These are phyloP conservation scores for Pythium plurisporium DNA, from an alignment of 352 stramenopile genomes.

Conservation along the genomic window DNA sequence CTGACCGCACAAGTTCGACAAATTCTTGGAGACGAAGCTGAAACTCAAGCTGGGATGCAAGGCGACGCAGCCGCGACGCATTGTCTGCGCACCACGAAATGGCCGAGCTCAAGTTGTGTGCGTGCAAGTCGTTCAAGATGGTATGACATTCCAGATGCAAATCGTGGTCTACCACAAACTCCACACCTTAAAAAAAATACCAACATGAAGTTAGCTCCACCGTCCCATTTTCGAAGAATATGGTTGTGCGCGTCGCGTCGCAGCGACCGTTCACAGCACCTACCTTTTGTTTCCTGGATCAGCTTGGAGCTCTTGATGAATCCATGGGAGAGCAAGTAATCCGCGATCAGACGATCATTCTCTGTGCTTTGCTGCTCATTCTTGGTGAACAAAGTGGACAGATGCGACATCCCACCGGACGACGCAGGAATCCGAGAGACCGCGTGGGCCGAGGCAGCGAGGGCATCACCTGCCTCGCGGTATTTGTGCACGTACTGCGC, in stretches of 20 bases:
- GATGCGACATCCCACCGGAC: not conserved
- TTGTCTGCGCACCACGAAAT: constrained; percentile 74
- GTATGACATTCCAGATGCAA: constrained; percentile 48
- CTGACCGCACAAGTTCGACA: constrained; percentile 69
- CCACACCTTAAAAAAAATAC: constrained; percentile 34
- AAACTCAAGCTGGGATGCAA: constrained; percentile 73
- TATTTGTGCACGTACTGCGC: constrained; percentile 38
- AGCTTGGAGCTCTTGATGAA: constrained; percentile 62
- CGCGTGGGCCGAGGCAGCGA: constrained; percentile 16
- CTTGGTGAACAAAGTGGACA: constrained; percentile 9
- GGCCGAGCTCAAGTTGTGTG: constrained; percentile 40
- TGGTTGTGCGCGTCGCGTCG: constrained; percentile 2
- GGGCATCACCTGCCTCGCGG: constrained; percentile 21
- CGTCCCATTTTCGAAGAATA: not conserved
- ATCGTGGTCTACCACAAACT: constrained; percentile 61
- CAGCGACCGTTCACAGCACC: constrained; percentile 7
- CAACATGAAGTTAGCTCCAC: not conserved
- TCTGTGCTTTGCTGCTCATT: constrained; percentile 15
- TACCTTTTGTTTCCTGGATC: constrained; percentile 58
- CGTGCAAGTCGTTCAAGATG: constrained; percentile 52
- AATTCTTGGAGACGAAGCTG: constrained; percentile 71
- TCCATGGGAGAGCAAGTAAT: constrained; percentile 71
- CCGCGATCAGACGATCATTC: constrained; percentile 55
- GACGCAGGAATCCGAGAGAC: not conserved
- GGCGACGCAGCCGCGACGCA: constrained; percentile 57